These are phyloP conservation scores for Didymella lethalis DNA, from an alignment of 2,329 filamentous ascomycete species.

Conservation along the genomic window DNA sequence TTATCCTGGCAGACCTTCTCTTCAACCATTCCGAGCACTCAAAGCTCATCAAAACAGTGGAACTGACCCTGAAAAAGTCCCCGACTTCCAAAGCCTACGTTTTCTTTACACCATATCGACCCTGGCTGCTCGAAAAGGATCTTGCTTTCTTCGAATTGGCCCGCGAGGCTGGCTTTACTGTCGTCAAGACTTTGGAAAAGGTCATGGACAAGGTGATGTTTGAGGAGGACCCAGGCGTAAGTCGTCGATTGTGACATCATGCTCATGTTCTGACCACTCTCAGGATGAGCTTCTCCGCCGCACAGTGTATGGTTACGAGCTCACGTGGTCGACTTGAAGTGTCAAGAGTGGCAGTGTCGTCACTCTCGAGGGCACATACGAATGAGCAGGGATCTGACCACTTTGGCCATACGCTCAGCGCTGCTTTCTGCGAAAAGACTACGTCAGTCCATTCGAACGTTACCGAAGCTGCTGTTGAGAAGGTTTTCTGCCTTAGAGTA, in stretches of 20 bases:
- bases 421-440: background rate
- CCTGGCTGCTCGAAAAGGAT: constrained; percentile 87
- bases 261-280: background rate
- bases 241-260: constrained; percentile 33
- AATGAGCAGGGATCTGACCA: background rate
- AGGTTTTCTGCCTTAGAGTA: background rate
- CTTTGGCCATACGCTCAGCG: background rate
- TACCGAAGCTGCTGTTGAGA: background rate
- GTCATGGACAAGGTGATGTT: constrained; percentile 88
- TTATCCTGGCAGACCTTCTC: constrained; percentile 87
- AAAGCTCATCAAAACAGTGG: constrained; percentile 77
- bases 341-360: background rate
- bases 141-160: constrained; percentile 85
- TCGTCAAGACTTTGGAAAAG: constrained; percentile 82
- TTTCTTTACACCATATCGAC: constrained; percentile 93
- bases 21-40: constrained; percentile 90
- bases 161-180: constrained; percentile 72
- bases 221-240: constrained; percentile 80
- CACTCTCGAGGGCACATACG: background rate
- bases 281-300: constrained; percentile 78
- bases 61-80: constrained; percentile 67
- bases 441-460: background rate
- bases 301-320: constrained; percentile 81
- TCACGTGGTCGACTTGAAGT: constrained; percentile 64
- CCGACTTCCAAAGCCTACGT: constrained; percentile 73